phyloP scores from a whole-genome alignment of 768 basidiomycete genomes.

The Termitomyces sp. region DNA sequence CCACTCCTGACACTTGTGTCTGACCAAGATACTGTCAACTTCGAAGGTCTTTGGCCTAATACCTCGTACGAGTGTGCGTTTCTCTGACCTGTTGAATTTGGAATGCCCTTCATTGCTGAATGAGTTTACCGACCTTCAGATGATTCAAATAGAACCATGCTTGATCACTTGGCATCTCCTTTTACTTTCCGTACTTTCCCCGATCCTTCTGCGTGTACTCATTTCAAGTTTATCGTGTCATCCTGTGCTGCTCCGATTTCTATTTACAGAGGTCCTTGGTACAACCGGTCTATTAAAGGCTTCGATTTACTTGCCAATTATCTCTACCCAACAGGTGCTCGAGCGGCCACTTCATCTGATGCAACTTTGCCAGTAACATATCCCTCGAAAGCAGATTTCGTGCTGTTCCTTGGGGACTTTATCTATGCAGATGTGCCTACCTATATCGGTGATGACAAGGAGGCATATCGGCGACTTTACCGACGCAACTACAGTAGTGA shows the following conservation, averaged over 20 bases:
- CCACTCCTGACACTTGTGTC: constrained; percentile 38
- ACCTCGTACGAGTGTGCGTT: constrained; percentile 66
- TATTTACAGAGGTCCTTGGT: constrained; percentile 55
- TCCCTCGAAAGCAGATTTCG: constrained; percentile 41
- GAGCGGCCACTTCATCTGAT: constrained; percentile 6
- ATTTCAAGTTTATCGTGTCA: constrained; percentile 65
- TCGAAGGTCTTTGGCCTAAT: constrained; percentile 61
- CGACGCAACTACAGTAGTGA: constrained; percentile 59
- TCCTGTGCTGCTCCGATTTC: constrained; percentile 70
- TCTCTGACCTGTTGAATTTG: not conserved
- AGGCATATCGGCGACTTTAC: constrained; percentile 61
- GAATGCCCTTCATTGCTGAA: not conserved
- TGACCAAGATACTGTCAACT: constrained; percentile 40
- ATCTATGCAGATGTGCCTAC: constrained; percentile 71
- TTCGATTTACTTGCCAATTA: constrained; percentile 60
- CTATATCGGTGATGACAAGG: constrained; percentile 51
- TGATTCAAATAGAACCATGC: constrained; percentile 36
- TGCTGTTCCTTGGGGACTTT: constrained; percentile 70
- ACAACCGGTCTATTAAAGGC: constrained; percentile 50
- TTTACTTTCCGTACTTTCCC: constrained; percentile 71
- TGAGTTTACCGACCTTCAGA: constrained; percentile 26
- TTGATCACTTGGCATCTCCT: constrained; percentile 45
- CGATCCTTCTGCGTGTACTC: constrained; percentile 48
- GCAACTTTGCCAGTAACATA: not conserved
- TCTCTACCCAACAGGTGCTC: constrained; percentile 27